Conservation (phyloP, 192 early-diverging fungal species). For the Chytriomyces sp. region DNA sequence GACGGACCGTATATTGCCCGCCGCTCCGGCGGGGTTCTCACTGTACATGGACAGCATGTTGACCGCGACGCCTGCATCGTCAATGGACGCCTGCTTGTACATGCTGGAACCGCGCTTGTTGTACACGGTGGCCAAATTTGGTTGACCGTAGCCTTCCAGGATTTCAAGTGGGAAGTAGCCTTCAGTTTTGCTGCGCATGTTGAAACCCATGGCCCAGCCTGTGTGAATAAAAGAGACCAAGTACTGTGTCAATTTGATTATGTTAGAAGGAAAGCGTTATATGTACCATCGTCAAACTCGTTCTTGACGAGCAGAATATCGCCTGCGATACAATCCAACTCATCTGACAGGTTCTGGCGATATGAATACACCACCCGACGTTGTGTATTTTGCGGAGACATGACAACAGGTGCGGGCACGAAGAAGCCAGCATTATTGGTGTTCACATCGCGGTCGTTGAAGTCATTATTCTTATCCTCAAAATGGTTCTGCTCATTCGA, state of each 20-base stretch:
- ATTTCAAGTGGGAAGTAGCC: conserved; percentile 51
- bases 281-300: conserved; percentile 43
- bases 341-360: background rate
- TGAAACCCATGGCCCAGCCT: conserved; percentile 55
- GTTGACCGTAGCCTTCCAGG: background rate
- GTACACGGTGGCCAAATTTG: background rate
- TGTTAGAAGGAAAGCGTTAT: too few relatives aligned
- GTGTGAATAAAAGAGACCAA: conserved; percentile 39
- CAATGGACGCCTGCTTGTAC: background rate
- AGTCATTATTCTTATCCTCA: background rate
- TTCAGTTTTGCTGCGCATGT: conserved; percentile 48
- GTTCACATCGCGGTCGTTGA: background rate
- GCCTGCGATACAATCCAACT: background rate
- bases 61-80: background rate
- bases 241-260: too few relatives aligned
- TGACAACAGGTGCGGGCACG: too few relatives aligned
- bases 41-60: background rate
- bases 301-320: conserved; percentile 15
- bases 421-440: background rate
- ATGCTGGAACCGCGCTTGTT: conserved; percentile 12
- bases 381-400: background rate
- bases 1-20: background rate
- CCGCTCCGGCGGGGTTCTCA: background rate
- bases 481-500: background rate
- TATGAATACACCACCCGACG: background rate